These are phyloP conservation scores for Colletotrichum musae DNA, from an alignment of 2,329 filamentous ascomycete genomes.

Conservation along the genomic window DNA sequence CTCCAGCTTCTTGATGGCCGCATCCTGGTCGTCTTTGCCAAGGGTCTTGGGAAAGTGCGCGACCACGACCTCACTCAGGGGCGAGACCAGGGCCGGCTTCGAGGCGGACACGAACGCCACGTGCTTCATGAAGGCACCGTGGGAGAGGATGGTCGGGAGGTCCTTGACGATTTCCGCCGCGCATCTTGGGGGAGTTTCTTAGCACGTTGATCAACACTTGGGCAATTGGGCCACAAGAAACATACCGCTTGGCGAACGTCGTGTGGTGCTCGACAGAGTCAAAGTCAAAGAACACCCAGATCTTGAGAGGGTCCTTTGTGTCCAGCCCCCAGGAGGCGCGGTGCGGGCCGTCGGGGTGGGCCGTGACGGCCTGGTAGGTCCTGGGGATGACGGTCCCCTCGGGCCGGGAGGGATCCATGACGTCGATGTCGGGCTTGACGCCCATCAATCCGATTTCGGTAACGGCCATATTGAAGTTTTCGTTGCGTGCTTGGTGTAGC, in stretches of 20 bases:
- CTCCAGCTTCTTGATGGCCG: too few relatives aligned
- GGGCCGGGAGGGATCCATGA: constrained; percentile 42
- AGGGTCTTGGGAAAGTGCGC: constrained; percentile 38
- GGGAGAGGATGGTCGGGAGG: constrained; percentile 41
- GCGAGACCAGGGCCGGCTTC: constrained; percentile 39
- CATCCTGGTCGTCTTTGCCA: constrained; percentile 8
- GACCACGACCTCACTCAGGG: constrained; percentile 41
- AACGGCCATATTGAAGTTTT: constrained; percentile 22
- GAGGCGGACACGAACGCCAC: constrained; percentile 38
- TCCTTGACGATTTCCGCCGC: constrained; percentile 42
- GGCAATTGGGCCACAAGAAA: too few relatives aligned
- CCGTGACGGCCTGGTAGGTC: constrained; percentile 38
- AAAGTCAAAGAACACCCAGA: constrained; percentile 48
- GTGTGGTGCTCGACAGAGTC: constrained; percentile 45
- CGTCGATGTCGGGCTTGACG: constrained; percentile 42
- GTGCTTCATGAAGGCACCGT: constrained; percentile 45
- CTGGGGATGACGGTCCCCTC: constrained; percentile 41
- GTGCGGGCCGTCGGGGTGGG: constrained; percentile 42
- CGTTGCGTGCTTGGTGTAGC: too few relatives aligned
- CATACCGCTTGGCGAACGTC: constrained; percentile 33
- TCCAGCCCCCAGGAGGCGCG: constrained; percentile 44
- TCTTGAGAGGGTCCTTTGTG: constrained; percentile 41
- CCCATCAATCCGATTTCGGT: constrained; percentile 43
- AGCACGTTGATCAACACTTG: too few relatives aligned
- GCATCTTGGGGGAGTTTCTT: background rate